These are phyloP conservation scores for Pyrus hybrid DNA, from an alignment of 331 rosid species.

Conservation along the genomic window DNA sequence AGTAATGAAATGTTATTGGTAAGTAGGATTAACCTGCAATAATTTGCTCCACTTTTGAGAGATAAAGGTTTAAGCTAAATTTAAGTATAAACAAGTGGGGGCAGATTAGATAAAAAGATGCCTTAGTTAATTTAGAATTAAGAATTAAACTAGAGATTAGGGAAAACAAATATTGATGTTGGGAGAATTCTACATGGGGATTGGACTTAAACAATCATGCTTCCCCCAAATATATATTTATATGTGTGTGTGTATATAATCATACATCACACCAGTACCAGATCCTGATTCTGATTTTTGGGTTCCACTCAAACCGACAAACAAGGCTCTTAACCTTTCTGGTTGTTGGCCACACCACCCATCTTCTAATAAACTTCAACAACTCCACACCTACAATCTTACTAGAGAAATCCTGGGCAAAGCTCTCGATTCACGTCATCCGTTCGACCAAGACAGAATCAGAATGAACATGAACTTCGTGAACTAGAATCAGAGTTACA, in stretches of 20 bases:
- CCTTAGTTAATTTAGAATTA: slow-evolving; percentile 8
- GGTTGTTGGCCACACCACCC: slow-evolving; percentile 55
- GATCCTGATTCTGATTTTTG: slow-evolving; percentile 66
- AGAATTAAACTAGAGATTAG: slow-evolving; percentile 9
- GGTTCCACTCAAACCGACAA: slow-evolving; percentile 70
- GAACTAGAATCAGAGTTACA: slow-evolving; percentile 35
- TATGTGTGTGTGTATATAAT: slow-evolving; percentile 21
- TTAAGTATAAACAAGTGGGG: slow-evolving; percentile 28
- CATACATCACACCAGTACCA: slow-evolving; percentile 52
- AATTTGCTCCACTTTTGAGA: slow-evolving; percentile 27
- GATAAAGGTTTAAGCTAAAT: slow-evolving; percentile 19
- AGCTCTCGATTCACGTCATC: accelerated
- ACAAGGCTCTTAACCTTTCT: slow-evolving; percentile 41
- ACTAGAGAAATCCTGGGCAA: neutral
- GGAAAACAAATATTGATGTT: neutral
- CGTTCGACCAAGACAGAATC: neutral
- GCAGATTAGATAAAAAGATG: slow-evolving; percentile 25
- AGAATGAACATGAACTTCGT: slow-evolving; percentile 12
- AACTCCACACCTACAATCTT: slow-evolving; percentile 51
- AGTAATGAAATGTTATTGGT: slow-evolving; percentile 6
- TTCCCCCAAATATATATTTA: slow-evolving; percentile 12
- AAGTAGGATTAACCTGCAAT: slow-evolving; percentile 30
- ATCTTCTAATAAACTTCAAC: slow-evolving; percentile 45
- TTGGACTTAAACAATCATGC: slow-evolving; percentile 32
- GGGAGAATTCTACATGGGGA: slow-evolving; percentile 8